Conservation (phyloP, 1,139 yeast species). For the Kurtzmaniella quercitrusa region DNA sequence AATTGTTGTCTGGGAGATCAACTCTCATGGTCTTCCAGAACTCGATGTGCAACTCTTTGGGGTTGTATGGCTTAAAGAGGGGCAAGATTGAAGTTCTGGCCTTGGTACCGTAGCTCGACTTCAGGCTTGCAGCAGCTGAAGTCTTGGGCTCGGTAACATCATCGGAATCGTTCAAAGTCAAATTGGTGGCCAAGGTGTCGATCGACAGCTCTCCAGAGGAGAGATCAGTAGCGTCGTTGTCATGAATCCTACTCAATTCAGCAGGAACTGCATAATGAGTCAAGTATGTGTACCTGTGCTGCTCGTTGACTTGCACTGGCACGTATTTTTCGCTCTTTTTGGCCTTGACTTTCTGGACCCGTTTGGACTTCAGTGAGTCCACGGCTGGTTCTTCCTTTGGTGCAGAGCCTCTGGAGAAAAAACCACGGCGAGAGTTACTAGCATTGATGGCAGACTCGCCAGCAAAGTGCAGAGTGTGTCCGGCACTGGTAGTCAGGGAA, state of each 20-base stretch:
- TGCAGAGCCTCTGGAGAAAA: constrained; percentile 13
- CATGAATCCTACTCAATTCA: constrained; percentile 3
- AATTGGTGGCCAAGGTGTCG: constrained; percentile 6
- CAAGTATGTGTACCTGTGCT: constrained; percentile 6
- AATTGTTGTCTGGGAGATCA: constrained; percentile 33
- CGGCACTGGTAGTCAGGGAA: constrained; percentile 22
- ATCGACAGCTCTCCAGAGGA: constrained; percentile 2
- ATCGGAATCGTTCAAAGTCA: constrained; percentile 5
- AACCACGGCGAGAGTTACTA: constrained; percentile 10
- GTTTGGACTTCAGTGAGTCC: constrained; percentile 2
- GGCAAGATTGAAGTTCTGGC: constrained; percentile 10
- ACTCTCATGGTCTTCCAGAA: constrained; percentile 20
- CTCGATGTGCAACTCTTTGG: constrained; percentile 23
- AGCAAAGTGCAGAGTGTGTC: constrained; percentile 4
- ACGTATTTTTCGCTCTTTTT: constrained; percentile 6
- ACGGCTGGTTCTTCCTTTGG: neutral
- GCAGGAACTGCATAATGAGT: constrained; percentile 3
- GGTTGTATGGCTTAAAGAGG: constrained; percentile 21
- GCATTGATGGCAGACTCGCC: constrained; percentile 3
- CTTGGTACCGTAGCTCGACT: constrained; percentile 1
- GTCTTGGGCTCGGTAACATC: constrained; percentile 1
- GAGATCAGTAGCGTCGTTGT: constrained; percentile 3
- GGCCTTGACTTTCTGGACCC: constrained; percentile 4
- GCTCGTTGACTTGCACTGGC: constrained; percentile 6
- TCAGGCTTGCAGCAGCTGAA: neutral